phyloP scores from a whole-genome alignment of 2,329 filamentous ascomycete species.

The Arthrobotrys sinensis region DNA sequence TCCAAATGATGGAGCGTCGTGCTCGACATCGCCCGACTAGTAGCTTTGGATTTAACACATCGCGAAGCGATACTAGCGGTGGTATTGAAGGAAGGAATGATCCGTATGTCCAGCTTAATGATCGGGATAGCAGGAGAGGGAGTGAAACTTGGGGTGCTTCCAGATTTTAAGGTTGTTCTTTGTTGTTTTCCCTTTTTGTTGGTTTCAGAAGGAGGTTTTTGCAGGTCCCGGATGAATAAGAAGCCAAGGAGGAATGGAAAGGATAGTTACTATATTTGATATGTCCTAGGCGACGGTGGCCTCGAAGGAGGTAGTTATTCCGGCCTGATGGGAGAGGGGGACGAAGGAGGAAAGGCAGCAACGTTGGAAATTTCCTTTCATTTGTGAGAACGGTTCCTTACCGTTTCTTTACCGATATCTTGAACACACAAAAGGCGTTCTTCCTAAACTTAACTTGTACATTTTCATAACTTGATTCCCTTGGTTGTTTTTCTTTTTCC shows the following conservation, averaged over 20 bases:
- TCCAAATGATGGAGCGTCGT: conserved; percentile 60
- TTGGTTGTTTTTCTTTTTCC: conserved; percentile 21
- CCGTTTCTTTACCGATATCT: conserved; percentile 4
- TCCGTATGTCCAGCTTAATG: conserved; percentile 51
- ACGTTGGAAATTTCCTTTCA: neutral
- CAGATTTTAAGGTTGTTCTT: conserved; percentile 46
- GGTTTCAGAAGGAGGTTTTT: neutral
- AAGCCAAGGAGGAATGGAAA: neutral
- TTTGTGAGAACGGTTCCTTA: neutral
- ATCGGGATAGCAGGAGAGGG: conserved; percentile 43
- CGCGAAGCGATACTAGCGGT: conserved; percentile 54
- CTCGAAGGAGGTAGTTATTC: neutral
- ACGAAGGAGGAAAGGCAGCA: neutral
- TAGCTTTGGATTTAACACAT: conserved; percentile 59
- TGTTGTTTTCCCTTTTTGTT: conserved; percentile 14
- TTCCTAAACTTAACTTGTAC: conserved; percentile 18
- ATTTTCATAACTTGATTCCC: conserved; percentile 23
- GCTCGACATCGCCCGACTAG: conserved; percentile 49
- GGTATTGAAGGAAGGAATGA: conserved; percentile 36
- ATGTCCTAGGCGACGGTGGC: conserved; percentile 5
- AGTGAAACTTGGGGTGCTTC: conserved; percentile 51
- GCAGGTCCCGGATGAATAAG: neutral
- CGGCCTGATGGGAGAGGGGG: neutral
- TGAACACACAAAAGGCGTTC: conserved; percentile 30
- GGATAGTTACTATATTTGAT: neutral